A percentile compares a stretch with the other conserved stretches of the same genome.
Conservation (phyloP, 2,329 filamentous ascomycete species). For the Thielaviopsis musarum region DNA sequence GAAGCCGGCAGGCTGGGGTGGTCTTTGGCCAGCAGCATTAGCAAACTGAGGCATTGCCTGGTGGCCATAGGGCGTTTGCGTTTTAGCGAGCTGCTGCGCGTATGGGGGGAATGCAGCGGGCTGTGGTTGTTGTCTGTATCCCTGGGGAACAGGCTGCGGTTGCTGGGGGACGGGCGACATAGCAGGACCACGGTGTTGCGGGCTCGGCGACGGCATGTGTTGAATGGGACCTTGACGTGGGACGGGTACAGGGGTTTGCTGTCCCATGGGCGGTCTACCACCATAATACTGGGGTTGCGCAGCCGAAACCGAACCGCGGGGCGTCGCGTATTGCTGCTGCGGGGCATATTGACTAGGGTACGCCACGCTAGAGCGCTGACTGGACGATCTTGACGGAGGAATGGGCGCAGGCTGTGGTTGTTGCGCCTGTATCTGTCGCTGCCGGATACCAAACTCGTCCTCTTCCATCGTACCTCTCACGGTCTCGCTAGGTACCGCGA, state of each 20-base stretch:
- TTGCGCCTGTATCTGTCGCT: slow-evolving; percentile 26
- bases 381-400: slow-evolving; percentile 2
- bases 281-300: slow-evolving; percentile 9
- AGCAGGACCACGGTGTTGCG: slow-evolving; percentile 15
- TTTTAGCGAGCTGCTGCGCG: slow-evolving; percentile 33
- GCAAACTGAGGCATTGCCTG: slow-evolving; percentile 32
- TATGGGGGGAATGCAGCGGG: slow-evolving; percentile 28
- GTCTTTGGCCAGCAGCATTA: slow-evolving; percentile 2
- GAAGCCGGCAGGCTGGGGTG: slow-evolving; percentile 17
- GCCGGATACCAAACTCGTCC: slow-evolving; percentile 47
- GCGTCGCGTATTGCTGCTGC: slow-evolving; percentile 2
- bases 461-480: slow-evolving; percentile 72
- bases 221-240: slow-evolving; percentile 7
- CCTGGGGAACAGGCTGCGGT: slow-evolving; percentile 19
- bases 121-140: slow-evolving; percentile 16
- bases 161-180: slow-evolving; percentile 19
- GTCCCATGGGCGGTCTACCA: slow-evolving; percentile 3
- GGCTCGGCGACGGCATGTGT: slow-evolving; percentile 9
- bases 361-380: slow-evolving; percentile 18
- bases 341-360: slow-evolving; percentile 26
- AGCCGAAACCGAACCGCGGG: slow-evolving; percentile 4
- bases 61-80: slow-evolving; percentile 34
- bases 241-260: slow-evolving; percentile 11
- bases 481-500: slow-evolving; percentile 55
- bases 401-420: slow-evolving; percentile 4